Conservation (phyloP, 306 rosid species). For the Senna tora region DNA sequence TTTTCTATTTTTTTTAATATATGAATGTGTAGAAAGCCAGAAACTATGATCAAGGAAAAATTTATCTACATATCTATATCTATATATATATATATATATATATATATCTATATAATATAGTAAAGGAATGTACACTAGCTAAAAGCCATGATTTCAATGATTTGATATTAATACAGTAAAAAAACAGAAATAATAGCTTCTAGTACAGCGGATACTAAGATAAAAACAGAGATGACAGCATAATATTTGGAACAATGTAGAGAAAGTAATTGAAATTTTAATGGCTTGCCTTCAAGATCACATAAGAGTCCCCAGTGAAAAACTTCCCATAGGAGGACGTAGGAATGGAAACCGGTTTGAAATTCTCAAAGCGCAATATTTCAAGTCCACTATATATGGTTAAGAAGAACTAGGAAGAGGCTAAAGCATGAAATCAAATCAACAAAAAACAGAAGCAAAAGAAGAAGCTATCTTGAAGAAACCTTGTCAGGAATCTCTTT, state of each 20-base stretch:
- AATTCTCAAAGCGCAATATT: slow-evolving; percentile 95
- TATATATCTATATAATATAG: no score
- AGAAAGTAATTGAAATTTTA: background rate
- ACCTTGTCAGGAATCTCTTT: background rate
- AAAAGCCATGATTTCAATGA: no score
- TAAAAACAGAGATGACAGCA: slow-evolving; percentile 30
- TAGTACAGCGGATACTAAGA: background rate
- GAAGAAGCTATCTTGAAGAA: slow-evolving; percentile 31
- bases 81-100: no score
- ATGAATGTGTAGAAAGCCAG: no score
- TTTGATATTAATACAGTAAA: slow-evolving; percentile 17
- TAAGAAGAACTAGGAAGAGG: slow-evolving; percentile 46
- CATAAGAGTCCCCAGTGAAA: slow-evolving; percentile 87
- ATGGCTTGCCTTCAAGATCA: slow-evolving; percentile 77
- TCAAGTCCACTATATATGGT: slow-evolving; percentile 82
- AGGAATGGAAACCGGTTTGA: slow-evolving; percentile 71
- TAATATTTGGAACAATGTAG: slow-evolving; percentile 16
- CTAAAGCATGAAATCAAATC: slow-evolving; percentile 19
- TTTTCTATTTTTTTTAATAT: no score
- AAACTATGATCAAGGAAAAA: no score
- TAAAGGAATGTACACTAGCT: no score
- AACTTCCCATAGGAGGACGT: slow-evolving; percentile 77
- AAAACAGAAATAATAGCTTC: slow-evolving; percentile 25
- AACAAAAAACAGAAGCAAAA: slow-evolving; percentile 29
- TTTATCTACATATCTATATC: no score